Percentiles rank a stretch among this genome's conserved stretches.
phyloP scores from a whole-genome alignment of 2,329 filamentous ascomycete species.

The Corynespora cassiicola region DNA sequence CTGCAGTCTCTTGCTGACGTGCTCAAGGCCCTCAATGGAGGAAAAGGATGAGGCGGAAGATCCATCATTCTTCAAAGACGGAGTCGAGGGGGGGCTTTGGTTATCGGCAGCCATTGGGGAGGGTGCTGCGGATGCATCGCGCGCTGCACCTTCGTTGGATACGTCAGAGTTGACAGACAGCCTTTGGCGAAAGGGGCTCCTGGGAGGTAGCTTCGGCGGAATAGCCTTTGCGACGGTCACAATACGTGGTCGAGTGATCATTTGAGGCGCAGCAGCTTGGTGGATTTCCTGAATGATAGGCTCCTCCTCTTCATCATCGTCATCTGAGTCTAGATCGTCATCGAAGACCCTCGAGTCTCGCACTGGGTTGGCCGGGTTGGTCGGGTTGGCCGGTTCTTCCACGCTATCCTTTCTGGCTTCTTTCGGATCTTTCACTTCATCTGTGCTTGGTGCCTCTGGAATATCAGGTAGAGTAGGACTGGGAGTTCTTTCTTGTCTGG shows the following conservation, averaged over 20 bases:
- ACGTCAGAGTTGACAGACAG: constrained; percentile 41
- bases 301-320: constrained; percentile 61
- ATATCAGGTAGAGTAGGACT: constrained; percentile 41
- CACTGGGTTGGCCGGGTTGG: constrained; percentile 29
- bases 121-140: constrained; percentile 23
- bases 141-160: constrained; percentile 24
- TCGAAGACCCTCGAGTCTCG: constrained; percentile 25
- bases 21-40: constrained; percentile 39
- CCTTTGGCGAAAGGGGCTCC: constrained; percentile 69
- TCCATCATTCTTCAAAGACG: constrained; percentile 39
- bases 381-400: constrained; percentile 10
- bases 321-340: constrained; percentile 59
- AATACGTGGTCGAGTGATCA: constrained; percentile 77
- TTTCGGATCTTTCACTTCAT: constrained; percentile 11
- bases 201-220: constrained; percentile 77
- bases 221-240: constrained; percentile 84
- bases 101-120: constrained; percentile 28
- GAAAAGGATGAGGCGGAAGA: constrained; percentile 42
- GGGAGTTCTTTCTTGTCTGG: constrained; percentile 26
- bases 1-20: constrained; percentile 30
- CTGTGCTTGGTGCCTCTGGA: constrained; percentile 36
- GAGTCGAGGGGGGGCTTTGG: constrained; percentile 39
- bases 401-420: constrained; percentile 11
- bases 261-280: constrained; percentile 67
- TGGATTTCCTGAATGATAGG: constrained; percentile 74